phyloP scores from a whole-genome alignment of 2,329 filamentous ascomycete species.

The Aspergillus cejpii region DNA sequence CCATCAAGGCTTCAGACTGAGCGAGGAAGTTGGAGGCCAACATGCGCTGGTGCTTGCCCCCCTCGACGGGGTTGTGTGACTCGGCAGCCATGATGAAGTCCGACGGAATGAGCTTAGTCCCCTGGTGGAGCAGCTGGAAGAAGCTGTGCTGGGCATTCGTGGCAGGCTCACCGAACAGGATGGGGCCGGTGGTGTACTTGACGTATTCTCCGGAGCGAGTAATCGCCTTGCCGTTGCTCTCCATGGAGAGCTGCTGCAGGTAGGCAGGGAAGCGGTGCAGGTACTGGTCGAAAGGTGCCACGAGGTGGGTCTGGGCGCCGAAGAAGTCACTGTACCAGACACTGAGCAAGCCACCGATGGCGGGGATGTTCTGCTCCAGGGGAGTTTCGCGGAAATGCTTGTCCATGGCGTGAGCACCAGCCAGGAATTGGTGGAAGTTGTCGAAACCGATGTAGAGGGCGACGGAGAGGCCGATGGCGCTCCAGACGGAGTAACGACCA shows the following conservation, averaged over 20 bases:
- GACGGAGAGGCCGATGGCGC: constrained; percentile 91
- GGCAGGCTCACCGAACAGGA: constrained; percentile 95
- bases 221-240: constrained; percentile 97
- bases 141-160: constrained; percentile 99
- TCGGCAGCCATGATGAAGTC: constrained; percentile 96
- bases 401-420: constrained; percentile 95
- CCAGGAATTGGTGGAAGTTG: constrained; percentile 94
- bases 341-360: constrained; percentile 83
- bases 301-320: constrained; percentile 93
- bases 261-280: constrained; percentile 98
- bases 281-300: constrained; percentile 98
- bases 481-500: constrained; percentile 98
- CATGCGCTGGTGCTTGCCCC: constrained; percentile 82
- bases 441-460: constrained; percentile 93
- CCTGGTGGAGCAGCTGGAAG: constrained; percentile 98
- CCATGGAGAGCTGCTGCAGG: constrained; percentile 98
- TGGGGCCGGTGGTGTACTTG: constrained; percentile 94
- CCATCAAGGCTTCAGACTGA: constrained; percentile 50
- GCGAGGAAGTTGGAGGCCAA: constrained; percentile 48
- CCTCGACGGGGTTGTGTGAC: constrained; percentile 90
- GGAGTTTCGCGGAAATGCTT: constrained; percentile 92
- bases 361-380: constrained; percentile 88
- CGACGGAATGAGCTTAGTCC: constrained; percentile 95
- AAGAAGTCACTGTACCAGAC: constrained; percentile 99
- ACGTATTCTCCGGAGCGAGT: constrained; percentile 80